Evolutionary conservation across 106 monocot genomes (phyloP), one percentile per base, ranked within the genome.

Genomic region (Platanthera guangdongensis): DNA sequence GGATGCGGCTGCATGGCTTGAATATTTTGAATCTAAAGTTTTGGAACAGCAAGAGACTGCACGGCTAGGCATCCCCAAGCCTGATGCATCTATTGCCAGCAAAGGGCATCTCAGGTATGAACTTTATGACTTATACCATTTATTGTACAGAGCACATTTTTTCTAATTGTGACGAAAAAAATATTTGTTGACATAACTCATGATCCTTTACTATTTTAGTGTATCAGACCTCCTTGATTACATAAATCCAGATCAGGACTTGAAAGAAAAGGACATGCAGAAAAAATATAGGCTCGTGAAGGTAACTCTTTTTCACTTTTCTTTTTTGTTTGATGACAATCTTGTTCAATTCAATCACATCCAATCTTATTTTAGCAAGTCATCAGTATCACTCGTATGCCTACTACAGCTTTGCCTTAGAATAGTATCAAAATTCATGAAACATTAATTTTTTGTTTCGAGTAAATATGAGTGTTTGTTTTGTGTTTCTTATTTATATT

Each of bases 211-310:
- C 78, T 10, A 25, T 82, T 81, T 81, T 93, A 97, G 96, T 85
- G 96, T 97, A 75, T 89, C 96, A 84, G 96, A 93, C 88, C 93
- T 97, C 47, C 96, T 97, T 87, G 93, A 93, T 71, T 97, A 78
- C 86, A 97, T 97, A 82, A 97, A 89, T 79, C 96, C 96, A 50
- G 91, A 91, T 77, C 85, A 86, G 60, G 96, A 91, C 16, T 80
- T 60, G 57, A 97, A 85, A 79, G 93, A 89, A 77, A 87, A 79
- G 73, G 91, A 97, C 74, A 14, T 75, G 22, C 85, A 79, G 65
- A 91, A 78, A 81, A 97, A 89, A 74, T 81, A 80, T 52, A 85
- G 84, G 14, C 89, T 86, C 65, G 54, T 73, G 47, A 93, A 84
- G 89, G 96, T 91, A 79, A 57, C 63, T 63, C 19, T 63, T 63